Base-by-base conservation (phyloP, 805 yeast genomes). In the Candida ipomoeae region DNA sequence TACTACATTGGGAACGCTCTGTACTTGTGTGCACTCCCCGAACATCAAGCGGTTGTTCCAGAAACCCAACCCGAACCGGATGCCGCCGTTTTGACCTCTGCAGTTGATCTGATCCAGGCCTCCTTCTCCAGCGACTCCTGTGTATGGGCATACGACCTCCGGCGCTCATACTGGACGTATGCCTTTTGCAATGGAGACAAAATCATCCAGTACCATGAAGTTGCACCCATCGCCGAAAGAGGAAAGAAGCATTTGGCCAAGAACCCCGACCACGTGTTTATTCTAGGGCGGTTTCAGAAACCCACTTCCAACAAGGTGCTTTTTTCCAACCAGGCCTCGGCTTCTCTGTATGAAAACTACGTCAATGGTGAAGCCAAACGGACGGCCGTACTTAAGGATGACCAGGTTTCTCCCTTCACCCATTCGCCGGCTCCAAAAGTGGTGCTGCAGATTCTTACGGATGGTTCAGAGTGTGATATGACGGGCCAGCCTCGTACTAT, bases 391-490 rank as follows among this genome's bases (percentile, higher is more conserved):
- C 62, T 62, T 29, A 55, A 62, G 6, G 53, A 59, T 5, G 52
- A 51, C 6, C 54, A 60, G 15, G 20, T 41, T 13, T 48, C 53
- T 18, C 62, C 59, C 5, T 55, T 49, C 36, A 52, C 54, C 37
- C 59, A 57, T 15, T 69, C 48, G 7, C 15, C 49, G 31, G 46
- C 54, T 3, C 61, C 65, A 53, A 64, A 68, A 55, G 68, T 63
- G 53, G 53, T 74, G 54, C 55, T 71, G 62, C 83, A 62, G 67
- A 66, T 51, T 49, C 67, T 63, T 7, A 48, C 51, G 11, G 61
- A 62, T 51, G 94, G 92, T 7, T 77, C 77, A 18, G 48, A 68
- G 3, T 86, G 94, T 65, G 87, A 82, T 57, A 61, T 82, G 42
- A 83, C 87, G 0, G 73, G 73, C 2, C 61, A 66, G 26, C 78